phyloP scores from a whole-genome alignment of 2,329 filamentous ascomycete species.

The Atkinsonella hypoxylon region DNA sequence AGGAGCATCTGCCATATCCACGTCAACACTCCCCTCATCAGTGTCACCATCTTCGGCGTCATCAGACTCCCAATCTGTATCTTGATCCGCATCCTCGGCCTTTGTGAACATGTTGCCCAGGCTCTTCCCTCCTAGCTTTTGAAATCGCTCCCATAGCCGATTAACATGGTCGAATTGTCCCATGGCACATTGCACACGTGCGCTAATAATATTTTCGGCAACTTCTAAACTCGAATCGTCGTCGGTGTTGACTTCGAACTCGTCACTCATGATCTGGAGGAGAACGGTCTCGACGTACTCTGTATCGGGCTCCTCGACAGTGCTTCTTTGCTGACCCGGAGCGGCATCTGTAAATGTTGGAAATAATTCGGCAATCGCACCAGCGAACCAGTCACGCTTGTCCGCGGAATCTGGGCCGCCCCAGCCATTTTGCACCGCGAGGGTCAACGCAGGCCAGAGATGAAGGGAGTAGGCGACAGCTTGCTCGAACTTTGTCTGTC shows the following conservation, averaged over 20 bases:
- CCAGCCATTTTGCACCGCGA: slow-evolving; percentile 80
- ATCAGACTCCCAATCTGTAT: slow-evolving; percentile 49
- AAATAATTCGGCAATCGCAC: slow-evolving; percentile 74
- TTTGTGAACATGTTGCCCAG: slow-evolving; percentile 41
- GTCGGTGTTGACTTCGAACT: slow-evolving; percentile 87
- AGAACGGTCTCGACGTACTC: slow-evolving; percentile 77
- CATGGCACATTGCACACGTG: slow-evolving; percentile 51
- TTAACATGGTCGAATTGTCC: slow-evolving; percentile 56
- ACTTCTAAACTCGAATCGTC: slow-evolving; percentile 73
- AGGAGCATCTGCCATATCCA: slow-evolving; percentile 60
- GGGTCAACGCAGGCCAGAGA: slow-evolving; percentile 77
- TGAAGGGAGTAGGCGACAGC: slow-evolving; percentile 75
- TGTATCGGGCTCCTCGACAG: slow-evolving; percentile 46
- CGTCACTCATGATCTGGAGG: slow-evolving; percentile 84
- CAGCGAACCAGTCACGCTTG: slow-evolving; percentile 95
- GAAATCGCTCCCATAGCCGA: slow-evolving; percentile 49
- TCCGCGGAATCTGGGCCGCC: slow-evolving; percentile 71
- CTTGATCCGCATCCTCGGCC: slow-evolving; percentile 42
- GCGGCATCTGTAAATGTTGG: slow-evolving; percentile 44
- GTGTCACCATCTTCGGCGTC: slow-evolving; percentile 51
- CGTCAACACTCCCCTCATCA: slow-evolving; percentile 42
- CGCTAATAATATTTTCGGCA: slow-evolving; percentile 57
- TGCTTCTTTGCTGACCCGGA: slow-evolving; percentile 14
- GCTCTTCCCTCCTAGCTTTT: slow-evolving; percentile 47
- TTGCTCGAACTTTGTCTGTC: slow-evolving; percentile 65